Percentiles rank a stretch among this genome's conserved stretches.
Conservation (phyloP, 768 basidiomycete genomes). For the Chalciporus pseudorubinellus region DNA sequence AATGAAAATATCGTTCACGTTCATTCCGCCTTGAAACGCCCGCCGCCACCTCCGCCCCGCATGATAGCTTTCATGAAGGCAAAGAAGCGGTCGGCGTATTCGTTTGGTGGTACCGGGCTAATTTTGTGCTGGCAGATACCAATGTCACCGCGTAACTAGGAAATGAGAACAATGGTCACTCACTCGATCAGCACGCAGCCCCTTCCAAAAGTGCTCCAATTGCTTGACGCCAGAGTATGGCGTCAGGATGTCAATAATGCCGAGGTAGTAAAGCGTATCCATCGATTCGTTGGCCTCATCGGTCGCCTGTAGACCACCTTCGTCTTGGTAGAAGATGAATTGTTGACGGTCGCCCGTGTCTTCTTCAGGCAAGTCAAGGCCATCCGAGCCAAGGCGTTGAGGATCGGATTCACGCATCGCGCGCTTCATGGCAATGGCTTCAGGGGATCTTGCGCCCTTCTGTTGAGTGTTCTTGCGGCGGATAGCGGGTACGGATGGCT, state of each 20-base stretch:
- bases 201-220: conserved; percentile 91
- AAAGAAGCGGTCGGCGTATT: conserved; percentile 90
- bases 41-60: conserved; percentile 72
- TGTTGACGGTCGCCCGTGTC: conserved; percentile 57
- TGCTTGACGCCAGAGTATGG: conserved; percentile 79
- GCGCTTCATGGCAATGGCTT: conserved; percentile 81
- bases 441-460: conserved; percentile 58
- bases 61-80: conserved; percentile 82
- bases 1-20: background rate
- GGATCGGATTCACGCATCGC: conserved; percentile 84
- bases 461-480: conserved; percentile 59
- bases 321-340: conserved; percentile 95
- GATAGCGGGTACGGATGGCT: conserved; percentile 71
- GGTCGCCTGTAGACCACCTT: conserved; percentile 88
- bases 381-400: conserved; percentile 55
- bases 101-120: conserved; percentile 83
- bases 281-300: conserved; percentile 74
- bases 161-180: conserved; percentile 37
- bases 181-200: conserved; percentile 81
- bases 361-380: conserved; percentile 58
- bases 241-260: conserved; percentile 95
- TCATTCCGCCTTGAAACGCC: conserved; percentile 46
- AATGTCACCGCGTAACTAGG: too few relatives aligned
- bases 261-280: conserved; percentile 88
- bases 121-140: conserved; percentile 74